phyloP scores from a whole-genome alignment of 2,329 filamentous ascomycete genomes.

The Trichophyton benhamiae region DNA sequence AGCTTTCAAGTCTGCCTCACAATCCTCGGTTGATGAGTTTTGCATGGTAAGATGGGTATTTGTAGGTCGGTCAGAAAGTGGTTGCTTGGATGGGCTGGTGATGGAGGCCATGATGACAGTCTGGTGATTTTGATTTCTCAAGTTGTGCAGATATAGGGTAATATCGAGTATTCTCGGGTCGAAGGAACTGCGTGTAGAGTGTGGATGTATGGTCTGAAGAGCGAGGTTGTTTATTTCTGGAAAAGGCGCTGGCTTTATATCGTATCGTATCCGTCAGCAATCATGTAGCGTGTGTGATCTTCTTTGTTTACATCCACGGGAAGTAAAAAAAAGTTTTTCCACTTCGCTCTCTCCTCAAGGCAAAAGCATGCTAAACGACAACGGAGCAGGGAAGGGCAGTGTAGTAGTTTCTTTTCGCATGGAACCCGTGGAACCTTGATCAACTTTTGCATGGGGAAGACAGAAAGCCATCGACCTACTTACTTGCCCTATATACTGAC shows the following conservation, averaged over 20 bases:
- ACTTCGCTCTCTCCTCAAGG: neutral
- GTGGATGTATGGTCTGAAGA: neutral
- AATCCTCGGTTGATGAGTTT: constrained; percentile 7
- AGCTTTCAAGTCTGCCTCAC: constrained; percentile 24
- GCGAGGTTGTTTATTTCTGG: neutral
- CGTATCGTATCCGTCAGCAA: neutral
- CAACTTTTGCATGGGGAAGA: neutral
- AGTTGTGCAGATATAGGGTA: neutral
- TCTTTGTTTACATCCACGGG: neutral
- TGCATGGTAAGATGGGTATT: constrained; percentile 27
- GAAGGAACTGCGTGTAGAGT: neutral
- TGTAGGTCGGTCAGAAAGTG: constrained; percentile 30
- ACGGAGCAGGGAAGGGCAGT: neutral
- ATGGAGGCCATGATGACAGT: neutral
- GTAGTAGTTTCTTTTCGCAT: neutral
- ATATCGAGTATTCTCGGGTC: neutral
- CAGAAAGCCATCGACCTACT: neutral
- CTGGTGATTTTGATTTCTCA: neutral
- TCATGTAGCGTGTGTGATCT: neutral
- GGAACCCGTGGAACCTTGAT: neutral
- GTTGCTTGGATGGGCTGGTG: constrained; percentile 17
- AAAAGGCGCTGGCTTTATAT: neutral
- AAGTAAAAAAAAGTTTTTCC: neutral
- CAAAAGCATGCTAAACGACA: neutral
- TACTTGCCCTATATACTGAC: neutral